Evolutionary conservation across 495 filamentous ascomycete genomes (phyloP), one percentile per base, ranked within the genome.

Genomic region (Rostrohypoxylon terebratum): DNA sequence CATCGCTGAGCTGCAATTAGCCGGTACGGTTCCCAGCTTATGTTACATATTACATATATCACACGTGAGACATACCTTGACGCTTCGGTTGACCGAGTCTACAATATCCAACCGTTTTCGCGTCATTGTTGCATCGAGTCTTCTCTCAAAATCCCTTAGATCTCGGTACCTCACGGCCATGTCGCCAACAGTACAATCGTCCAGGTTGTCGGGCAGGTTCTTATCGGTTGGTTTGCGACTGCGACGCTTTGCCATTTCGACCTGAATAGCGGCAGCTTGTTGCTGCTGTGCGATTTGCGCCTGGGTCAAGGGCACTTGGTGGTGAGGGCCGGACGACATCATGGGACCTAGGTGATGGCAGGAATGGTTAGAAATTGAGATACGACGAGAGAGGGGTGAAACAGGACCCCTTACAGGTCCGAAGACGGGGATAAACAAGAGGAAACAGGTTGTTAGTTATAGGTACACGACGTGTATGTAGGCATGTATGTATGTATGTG

Each of bases 71-170:
- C 79, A 63, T 69, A 89, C 87, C 86, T 96, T 94, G 54, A 90
- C 83, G 60, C 91, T 91, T 60, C 92, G 88, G 79, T 88, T 92
- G 38, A 95, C 87, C 14, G 91, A 90, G 75, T 97, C 95, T 60
- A 92, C 87, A 58, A 97, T 91, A 79, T 99, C 96, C 67, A 98
- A 81, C 68, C 94, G 86, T 84, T 98, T 99, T 73, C 94, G 88
- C 79, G 96, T 92, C 85, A 98, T 96, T n/a, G 93, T 91, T 21
- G 94, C 93, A 83, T 99, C 96, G 60, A 98, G 84, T 61, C 89
- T 88, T 77, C 94, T 88, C 87, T 99, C 96, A 44, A 96, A 79
- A 54, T 97, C 95, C 78, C 92, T 88, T 69, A 98, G 82, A 59
- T 89, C 86, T 75, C 88, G 88, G 81, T 99, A 99, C 66, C 93